Percentiles rank a stretch among this genome's conserved stretches.
phyloP scores from a whole-genome alignment of 495 filamentous ascomycete species.

The Penicillium malachiteum region DNA sequence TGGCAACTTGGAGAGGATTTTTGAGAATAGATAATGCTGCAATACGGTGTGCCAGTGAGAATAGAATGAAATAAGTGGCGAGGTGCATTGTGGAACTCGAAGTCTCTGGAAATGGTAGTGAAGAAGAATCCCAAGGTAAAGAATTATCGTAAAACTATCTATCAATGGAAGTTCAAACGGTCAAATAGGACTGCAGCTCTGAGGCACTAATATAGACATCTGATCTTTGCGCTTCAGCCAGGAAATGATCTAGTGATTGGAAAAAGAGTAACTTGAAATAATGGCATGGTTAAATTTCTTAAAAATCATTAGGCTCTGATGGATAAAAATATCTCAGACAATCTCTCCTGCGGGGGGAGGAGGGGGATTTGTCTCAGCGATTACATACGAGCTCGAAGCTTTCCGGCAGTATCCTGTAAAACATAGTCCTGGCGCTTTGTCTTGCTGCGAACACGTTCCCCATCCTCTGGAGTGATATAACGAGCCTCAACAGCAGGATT shows the following conservation, averaged over 20 bases:
- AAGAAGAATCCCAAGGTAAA: too few species aligned
- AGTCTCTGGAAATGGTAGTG: too few species aligned
- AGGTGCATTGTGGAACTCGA: background rate
- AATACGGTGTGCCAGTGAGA: background rate
- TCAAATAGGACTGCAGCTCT: too few species aligned
- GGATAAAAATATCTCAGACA: background rate
- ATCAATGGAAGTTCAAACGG: too few species aligned
- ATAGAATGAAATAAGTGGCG: background rate
- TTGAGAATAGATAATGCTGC: background rate
- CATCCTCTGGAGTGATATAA: constrained; percentile 22
- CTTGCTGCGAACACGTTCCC: constrained; percentile 25
- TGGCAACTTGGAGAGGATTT: background rate
- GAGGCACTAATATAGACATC: too few species aligned
- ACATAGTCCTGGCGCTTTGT: constrained; percentile 23
- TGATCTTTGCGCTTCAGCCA: too few species aligned
- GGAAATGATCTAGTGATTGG: too few species aligned
- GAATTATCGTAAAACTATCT: too few species aligned
- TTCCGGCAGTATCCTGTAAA: constrained; percentile 19
- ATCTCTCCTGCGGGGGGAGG: too few species aligned
- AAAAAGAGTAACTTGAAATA: background rate
- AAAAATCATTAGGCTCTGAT: too few species aligned
- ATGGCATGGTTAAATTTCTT: background rate
- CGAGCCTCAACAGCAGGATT: constrained; percentile 76
- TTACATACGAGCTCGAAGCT: constrained; percentile 21
- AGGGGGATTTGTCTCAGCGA: background rate